Percentiles rank a stretch among this genome's conserved stretches.
phyloP scores from a whole-genome alignment of 148 eudicot genomes.

The Selenicereus undatus region DNA sequence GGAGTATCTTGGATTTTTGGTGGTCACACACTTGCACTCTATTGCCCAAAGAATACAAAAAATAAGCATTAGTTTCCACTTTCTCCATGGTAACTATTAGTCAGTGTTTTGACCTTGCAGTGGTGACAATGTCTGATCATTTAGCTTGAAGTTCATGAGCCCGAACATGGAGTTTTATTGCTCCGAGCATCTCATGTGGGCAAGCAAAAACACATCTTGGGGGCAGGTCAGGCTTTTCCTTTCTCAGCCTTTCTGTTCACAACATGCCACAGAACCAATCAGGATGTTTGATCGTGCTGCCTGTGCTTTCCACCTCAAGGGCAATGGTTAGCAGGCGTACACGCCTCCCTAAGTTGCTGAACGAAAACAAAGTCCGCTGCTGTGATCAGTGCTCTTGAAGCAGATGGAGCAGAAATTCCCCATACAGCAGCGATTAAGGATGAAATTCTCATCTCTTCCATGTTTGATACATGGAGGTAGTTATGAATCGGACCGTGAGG shows the following conservation, averaged over 20 bases:
- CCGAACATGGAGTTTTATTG: background rate
- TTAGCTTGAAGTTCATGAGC: background rate
- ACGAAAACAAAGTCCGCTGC: background rate
- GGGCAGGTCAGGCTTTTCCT: background rate
- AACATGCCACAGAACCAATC: background rate
- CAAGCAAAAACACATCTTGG: slow-evolving; percentile 11
- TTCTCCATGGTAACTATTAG: background rate
- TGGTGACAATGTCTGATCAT: slow-evolving; percentile 14
- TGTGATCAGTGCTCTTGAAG: background rate
- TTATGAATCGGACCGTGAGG: no score
- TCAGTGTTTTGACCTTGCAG: slow-evolving; percentile 20
- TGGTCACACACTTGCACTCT: background rate
- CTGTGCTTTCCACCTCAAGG: slow-evolving; percentile 3
- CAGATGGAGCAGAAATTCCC: background rate
- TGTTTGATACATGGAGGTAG: background rate
- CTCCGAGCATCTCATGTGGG: slow-evolving; percentile 15
- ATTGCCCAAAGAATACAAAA: background rate
- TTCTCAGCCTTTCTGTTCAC: slow-evolving; percentile 11
- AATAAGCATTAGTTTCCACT: background rate
- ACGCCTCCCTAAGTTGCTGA: background rate
- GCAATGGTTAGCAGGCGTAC: background rate
- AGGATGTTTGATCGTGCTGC: slow-evolving; percentile 3
- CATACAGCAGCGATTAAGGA: background rate
- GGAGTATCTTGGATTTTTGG: background rate
- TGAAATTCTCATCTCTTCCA: background rate